A percentile compares a stretch with the other conserved stretches of the same genome.
Conservation (phyloP, 805 yeast species). For the Komagataella phaffii region DNA sequence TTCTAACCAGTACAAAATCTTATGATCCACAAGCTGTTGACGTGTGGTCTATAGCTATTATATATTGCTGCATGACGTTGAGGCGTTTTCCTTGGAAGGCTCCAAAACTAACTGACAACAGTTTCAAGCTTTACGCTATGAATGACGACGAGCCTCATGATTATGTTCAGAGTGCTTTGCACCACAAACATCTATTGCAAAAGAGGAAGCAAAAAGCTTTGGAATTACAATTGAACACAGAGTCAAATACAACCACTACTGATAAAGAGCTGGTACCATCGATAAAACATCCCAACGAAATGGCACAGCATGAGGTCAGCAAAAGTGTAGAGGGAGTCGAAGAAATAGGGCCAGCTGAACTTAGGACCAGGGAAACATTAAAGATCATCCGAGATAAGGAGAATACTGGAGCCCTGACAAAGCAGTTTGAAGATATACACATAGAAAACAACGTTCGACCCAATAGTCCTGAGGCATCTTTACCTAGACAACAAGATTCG, state of each 20-base stretch:
- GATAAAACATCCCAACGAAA: not conserved
- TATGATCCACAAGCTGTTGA: slow-evolving; percentile 75
- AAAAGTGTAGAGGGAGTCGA: not conserved
- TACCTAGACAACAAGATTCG: slow-evolving; percentile 6
- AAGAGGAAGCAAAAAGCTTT: slow-evolving; percentile 40
- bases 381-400: not conserved
- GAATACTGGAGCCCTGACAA: not conserved
- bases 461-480: not conserved
- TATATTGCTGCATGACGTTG: slow-evolving; percentile 77
- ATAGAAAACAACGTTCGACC: slow-evolving; percentile 4
- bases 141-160: slow-evolving; percentile 69
- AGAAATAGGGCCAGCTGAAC: not conserved
- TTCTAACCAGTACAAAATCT: slow-evolving; percentile 32
- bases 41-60: slow-evolving; percentile 76
- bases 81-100: slow-evolving; percentile 84
- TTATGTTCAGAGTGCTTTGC: slow-evolving; percentile 55
- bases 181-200: slow-evolving; percentile 50
- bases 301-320: not conserved
- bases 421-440: slow-evolving; percentile 1
- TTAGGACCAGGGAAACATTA: not conserved
- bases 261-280: not conserved
- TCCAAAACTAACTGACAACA: slow-evolving; percentile 56
- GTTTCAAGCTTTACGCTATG: slow-evolving; percentile 51
- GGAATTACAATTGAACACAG: slow-evolving; percentile 12
- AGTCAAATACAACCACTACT: slow-evolving; percentile 1